Conservation (phyloP, 306 rosid genomes). For the Dalbergia oliveri region DNA sequence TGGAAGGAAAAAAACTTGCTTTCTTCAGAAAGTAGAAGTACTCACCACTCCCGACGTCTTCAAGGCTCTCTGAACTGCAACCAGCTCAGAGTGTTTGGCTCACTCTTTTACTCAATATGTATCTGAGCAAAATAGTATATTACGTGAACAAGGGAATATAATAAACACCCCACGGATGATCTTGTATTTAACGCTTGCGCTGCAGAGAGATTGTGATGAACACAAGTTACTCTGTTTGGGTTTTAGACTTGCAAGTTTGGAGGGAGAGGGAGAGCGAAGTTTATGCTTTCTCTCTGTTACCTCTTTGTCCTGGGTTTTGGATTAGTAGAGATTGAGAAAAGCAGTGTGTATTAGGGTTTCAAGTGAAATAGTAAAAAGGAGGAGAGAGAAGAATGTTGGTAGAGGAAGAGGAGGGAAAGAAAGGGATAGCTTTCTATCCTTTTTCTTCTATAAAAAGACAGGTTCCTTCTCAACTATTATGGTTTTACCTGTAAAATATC, state of each 20-base stretch:
- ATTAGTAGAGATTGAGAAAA: slow-evolving; percentile 12
- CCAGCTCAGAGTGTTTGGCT: slow-evolving; percentile 39
- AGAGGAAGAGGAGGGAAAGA: not conserved
- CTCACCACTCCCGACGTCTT: slow-evolving; percentile 31
- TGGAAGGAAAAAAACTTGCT: slow-evolving; percentile 47
- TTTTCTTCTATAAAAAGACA: slow-evolving; percentile 52
- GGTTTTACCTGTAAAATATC: slow-evolving; percentile 60
- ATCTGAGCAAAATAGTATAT: slow-evolving; percentile 43
- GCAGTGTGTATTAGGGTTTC: slow-evolving; percentile 58
- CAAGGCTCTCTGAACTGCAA: slow-evolving; percentile 52
- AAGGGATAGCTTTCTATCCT: slow-evolving; percentile 46
- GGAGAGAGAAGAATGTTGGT: not conserved
- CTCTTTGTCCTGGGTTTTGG: slow-evolving; percentile 26
- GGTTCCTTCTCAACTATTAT: slow-evolving; percentile 50
- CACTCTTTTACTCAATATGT: slow-evolving; percentile 50
- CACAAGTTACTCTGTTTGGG: slow-evolving; percentile 30
- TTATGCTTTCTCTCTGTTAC: not conserved
- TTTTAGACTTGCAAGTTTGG: not conserved
- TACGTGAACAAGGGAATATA: slow-evolving; percentile 50
- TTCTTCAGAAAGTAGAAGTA: slow-evolving; percentile 45
- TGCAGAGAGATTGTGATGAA: slow-evolving; percentile 15
- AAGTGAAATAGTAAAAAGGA: slow-evolving; percentile 8
- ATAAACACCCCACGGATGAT: slow-evolving; percentile 46
- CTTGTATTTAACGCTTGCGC: slow-evolving; percentile 43
- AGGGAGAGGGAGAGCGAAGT: not conserved